Conservation (phyloP, 306 rosid genomes). For the Oemleria cerasiformis region DNA sequence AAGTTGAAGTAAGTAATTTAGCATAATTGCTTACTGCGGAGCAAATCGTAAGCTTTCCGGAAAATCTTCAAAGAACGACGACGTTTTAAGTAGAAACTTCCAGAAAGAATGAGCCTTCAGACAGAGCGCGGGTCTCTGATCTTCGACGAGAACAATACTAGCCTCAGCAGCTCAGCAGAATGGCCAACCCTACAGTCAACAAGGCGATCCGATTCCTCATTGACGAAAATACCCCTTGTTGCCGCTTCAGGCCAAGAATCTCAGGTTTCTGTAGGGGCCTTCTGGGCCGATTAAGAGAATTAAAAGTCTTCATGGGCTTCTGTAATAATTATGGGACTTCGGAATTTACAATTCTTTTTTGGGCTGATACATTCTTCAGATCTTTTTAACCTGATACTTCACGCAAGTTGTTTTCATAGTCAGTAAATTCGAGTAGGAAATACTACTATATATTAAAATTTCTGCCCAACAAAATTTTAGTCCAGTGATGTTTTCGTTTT, state of each 20-base stretch:
- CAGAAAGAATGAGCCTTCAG: not conserved
- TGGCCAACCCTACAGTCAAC: not conserved
- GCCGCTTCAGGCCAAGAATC: not conserved
- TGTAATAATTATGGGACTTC: not conserved
- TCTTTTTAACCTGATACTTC: not conserved
- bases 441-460: too few species aligned
- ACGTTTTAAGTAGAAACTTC: not conserved
- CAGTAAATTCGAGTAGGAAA: too few species aligned
- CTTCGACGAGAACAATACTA: not conserved
- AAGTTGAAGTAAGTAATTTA: too few species aligned
- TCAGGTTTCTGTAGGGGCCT: not conserved
- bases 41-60: not conserved
- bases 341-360: too few species aligned
- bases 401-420: too few species aligned
- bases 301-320: not conserved
- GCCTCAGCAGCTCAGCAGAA: not conserved
- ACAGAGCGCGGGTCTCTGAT: not conserved
- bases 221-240: conserved; percentile 2
- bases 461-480: too few species aligned
- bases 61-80: not conserved
- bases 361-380: not conserved
- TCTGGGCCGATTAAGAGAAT: not conserved
- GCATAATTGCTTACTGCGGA: not conserved
- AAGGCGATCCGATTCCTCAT: not conserved
- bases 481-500: too few species aligned